Evolutionary conservation across 2,329 filamentous ascomycete species (phyloP), one percentile per base, ranked within the genome.

Genomic region (Fusarium chaquense): DNA sequence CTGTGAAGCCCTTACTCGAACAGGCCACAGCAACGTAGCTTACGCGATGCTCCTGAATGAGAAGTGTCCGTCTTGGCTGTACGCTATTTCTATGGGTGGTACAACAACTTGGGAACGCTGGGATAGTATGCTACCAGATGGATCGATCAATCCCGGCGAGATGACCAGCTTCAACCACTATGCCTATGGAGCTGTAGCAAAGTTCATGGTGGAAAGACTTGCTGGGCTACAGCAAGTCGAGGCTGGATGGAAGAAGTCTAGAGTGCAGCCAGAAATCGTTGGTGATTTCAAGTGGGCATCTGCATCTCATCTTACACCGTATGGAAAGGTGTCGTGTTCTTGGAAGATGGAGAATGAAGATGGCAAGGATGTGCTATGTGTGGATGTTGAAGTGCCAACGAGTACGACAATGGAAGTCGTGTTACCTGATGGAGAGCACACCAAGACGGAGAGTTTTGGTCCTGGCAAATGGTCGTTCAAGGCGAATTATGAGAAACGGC

Each of bases 151-250:
- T 43, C 76, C 79, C 0, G 78, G 81, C 0, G 71, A 78, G 9
- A 83, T 83, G 81, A 83, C 80, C 0, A 80, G 77, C 16, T 80
- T 81, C 40, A 81, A 83, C 44, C 81, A 83, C 54, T 83, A 83
- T 30, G 80, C 81, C 0, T 77, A 81, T 3, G 81, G 81, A 0
- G 76, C 78, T 1, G 78, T 83, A 16, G 79, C 76, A 3, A 76
- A 78, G 20, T 82, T 81, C 67, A 74, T 82, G 58, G 77, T 81
- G 6, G 69, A 74, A 18, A 26, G 67, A 0, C 33, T 77, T 9
- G 74, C 73, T 1, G 76, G 76, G 0, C 8, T 77, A 2, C 63
- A 70, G 12, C 58, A 59, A 4, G 4, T 74, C 9, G 69, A 68
- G 0, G 60, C 73, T 1, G 76, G 76, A 0, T 78, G 75, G 76